Base-by-base conservation (phyloP, 108 stramenopile species). In the Cyclotella baltica region DNA sequence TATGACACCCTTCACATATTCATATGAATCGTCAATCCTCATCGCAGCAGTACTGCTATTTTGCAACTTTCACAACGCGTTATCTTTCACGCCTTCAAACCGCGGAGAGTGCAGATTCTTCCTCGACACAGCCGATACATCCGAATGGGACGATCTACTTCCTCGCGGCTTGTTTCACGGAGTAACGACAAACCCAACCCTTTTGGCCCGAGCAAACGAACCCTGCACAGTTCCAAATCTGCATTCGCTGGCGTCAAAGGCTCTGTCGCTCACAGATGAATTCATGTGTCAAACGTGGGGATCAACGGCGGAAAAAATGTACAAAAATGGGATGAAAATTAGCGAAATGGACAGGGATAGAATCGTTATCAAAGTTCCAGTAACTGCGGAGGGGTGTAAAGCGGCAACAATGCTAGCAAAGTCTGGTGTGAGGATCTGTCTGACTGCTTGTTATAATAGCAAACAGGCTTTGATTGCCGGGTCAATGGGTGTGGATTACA, bases 281-380 rank as follows among this genome's bases (percentile, higher is more conserved):
- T 88, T 91, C 58, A 89, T 91, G 90, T 88, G 87, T 48, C 90
- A 91, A 73, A 73, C 88, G 2, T 91, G 90, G 90, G 90, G 88
- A 30, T 47, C 70, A 0, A 80, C 80, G 5, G 80, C 74, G n/a
- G 57, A 83, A 1, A 87, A 91, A 66, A 73, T 91, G 80, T 87
- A 81, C 72, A 40, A 77, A 27, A 62, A 52, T 59, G 90, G 90
- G n/a, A 89, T 88, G 85, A 72, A 56, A 58, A 64, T 91, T 23
- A 78, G 81, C 23, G 71, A 70, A 37, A 77, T 78, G 38, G 75
- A 80, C 52, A 68, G 84, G 27, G 86, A 88, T 27, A 77, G 87
- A n/a, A 83, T 91, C 64, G 87, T 91, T 46, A 75, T 91, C 56
- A 89, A 88, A 67, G 87, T 89, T 4, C 90, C 90, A 25, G 87